These are phyloP conservation scores for Piromyces finnis DNA, from an alignment of 192 early-diverging fungal genomes.

Conservation along the genomic window DNA sequence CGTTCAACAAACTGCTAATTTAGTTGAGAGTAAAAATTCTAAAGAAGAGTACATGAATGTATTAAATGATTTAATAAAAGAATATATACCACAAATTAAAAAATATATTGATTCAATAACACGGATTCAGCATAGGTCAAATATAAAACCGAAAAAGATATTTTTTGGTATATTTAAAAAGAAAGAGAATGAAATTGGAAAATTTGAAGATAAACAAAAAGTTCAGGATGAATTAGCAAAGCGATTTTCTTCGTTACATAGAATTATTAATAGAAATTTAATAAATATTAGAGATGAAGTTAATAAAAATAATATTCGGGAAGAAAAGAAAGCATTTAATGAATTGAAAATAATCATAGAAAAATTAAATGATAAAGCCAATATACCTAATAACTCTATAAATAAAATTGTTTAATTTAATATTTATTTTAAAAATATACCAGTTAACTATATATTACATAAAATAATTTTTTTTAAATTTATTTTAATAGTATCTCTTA, in stretches of 20 bases:
- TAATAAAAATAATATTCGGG: neutral
- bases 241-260: neutral
- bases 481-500: too few relatives aligned
- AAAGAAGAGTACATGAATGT: neutral
- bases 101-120: neutral
- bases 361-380: neutral
- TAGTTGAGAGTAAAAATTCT: neutral
- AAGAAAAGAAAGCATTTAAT: neutral
- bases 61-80: neutral
- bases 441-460: too few relatives aligned
- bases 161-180: neutral
- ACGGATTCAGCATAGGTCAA: neutral
- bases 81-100: neutral
- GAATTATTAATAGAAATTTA: neutral
- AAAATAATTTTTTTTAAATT: too few relatives aligned
- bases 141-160: neutral
- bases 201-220: neutral
- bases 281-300: neutral
- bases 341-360: neutral
- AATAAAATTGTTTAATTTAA: too few relatives aligned
- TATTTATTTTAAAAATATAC: too few relatives aligned
- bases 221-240: neutral
- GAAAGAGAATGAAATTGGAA: neutral
- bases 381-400: too few relatives aligned
- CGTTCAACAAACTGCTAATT: neutral